Conservation (phyloP, 768 basidiomycete species). For the Hydnum rufescens region DNA sequence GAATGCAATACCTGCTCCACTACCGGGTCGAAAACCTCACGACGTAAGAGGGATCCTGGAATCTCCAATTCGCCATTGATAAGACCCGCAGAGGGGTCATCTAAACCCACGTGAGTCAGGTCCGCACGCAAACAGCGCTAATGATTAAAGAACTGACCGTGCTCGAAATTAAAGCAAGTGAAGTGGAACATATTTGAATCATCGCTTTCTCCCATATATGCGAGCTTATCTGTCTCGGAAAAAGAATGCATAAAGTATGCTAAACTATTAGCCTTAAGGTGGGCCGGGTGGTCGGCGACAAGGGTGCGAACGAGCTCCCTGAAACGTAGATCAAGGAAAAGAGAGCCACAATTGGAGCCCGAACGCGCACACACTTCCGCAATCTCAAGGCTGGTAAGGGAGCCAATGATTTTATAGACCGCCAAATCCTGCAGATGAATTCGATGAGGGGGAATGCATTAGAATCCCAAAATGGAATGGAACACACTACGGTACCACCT, state of each 20-base stretch:
- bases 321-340: conserved; percentile 74
- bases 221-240: conserved; percentile 72
- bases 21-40: conserved; percentile 78
- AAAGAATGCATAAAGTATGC: conserved; percentile 75
- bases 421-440: conserved; percentile 22
- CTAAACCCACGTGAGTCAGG: conserved; percentile 8
- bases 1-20: conserved; percentile 42
- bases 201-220: conserved; percentile 49
- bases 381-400: conserved; percentile 66
- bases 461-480: conserved; percentile 3
- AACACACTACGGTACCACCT: too few relatives aligned
- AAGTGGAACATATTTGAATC: conserved; percentile 77
- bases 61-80: conserved; percentile 70
- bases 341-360: conserved; percentile 69
- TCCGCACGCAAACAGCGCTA: neutral
- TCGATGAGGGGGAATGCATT: neutral
- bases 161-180: conserved; percentile 71
- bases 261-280: conserved; percentile 60
- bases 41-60: conserved; percentile 56
- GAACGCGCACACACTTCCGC: conserved; percentile 79
- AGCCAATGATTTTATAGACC: conserved; percentile 49
- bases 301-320: conserved; percentile 60
- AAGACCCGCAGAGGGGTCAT: conserved; percentile 62
- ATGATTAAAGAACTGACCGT: conserved; percentile 21
- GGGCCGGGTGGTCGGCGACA: conserved; percentile 64